A percentile compares a stretch with the other conserved stretches of the same genome.
Conservation (phyloP, 2,329 filamentous ascomycete species). For the Penicillium olsonii region DNA sequence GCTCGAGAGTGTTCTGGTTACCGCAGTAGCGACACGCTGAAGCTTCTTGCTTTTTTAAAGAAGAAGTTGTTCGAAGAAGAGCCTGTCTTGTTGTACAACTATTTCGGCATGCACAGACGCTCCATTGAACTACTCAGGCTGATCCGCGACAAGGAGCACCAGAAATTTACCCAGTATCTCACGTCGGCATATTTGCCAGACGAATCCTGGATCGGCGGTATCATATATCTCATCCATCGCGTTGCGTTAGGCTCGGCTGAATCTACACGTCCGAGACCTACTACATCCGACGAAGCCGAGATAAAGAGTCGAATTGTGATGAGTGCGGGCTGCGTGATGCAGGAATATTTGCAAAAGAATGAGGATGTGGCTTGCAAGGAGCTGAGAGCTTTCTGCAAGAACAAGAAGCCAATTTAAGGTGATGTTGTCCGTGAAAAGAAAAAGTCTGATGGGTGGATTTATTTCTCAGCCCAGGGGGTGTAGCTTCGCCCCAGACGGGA, state of each 20-base stretch:
- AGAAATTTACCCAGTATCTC: constrained; percentile 32
- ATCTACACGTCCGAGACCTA: constrained; percentile 13
- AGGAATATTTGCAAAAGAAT: constrained; percentile 28
- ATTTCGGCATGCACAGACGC: constrained; percentile 34
- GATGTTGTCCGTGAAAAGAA: constrained; percentile 12
- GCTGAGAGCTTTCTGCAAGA: constrained; percentile 29
- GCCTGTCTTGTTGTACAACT: constrained; percentile 30
- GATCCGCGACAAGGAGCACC: constrained; percentile 29
- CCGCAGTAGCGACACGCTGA: constrained; percentile 23
- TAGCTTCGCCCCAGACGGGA: constrained; percentile 24
- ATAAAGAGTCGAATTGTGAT: constrained; percentile 25
- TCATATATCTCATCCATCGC: constrained; percentile 28
- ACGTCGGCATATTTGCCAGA: constrained; percentile 27
- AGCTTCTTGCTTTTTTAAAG: constrained; percentile 29
- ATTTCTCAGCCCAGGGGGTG: constrained; percentile 16
- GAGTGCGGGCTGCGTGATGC: constrained; percentile 29
- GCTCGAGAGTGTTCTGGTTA: constrained; percentile 21
- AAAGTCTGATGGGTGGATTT: constrained; percentile 13
- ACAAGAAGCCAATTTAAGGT: constrained; percentile 24
- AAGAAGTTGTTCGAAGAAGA: constrained; percentile 29
- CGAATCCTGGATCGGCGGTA: constrained; percentile 26
- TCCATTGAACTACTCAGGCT: constrained; percentile 27
- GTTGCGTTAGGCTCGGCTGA: constrained; percentile 24
- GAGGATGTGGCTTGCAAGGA: constrained; percentile 30
- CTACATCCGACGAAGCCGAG: constrained; percentile 6